Base-by-base conservation (phyloP, 1,139 yeast species). In the Blastobotrys indianensis region DNA sequence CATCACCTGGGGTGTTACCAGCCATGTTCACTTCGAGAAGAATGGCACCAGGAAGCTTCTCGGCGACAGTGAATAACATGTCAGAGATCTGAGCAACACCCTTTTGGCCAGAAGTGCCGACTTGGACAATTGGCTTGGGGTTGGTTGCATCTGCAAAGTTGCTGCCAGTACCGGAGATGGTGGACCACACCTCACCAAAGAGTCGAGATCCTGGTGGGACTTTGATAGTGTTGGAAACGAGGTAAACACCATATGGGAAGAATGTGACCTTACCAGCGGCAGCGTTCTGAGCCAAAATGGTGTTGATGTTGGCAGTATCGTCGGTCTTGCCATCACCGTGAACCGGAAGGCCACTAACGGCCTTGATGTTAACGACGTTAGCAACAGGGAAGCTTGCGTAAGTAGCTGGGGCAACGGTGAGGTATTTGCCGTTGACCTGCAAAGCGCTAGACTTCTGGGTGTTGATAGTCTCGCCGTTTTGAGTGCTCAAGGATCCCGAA, bases 151-250 rank as follows among this genome's bases (percentile, higher is more conserved):
- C 38, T 3, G 49, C 39, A 25, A 48, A 48, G n/a, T 29, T 30
- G 10, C 32, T 11, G 11, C 51, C 51, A 2, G 37, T 29, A 9
- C 47, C 51, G 30, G 38, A 41, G 10, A 48, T 31, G n/a, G 46
- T 45, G 10, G 47, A 39, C 46, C 48, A 47, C 12, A 44, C 51
- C 25, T 48, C 51, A 16, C 51, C 51, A 15, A 48, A 49, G 10
- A 48, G 30, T 39, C 37, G 37, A 16, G 42, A 36, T 6, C 51
- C 51, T 6, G 51, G 40, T n/a, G 51, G 51, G n/a, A 48, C 23
- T 3, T 11, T 20, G 30, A 48, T 20, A 8, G 51, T 48, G 32
- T 42, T 37, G 25, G 45, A 46, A 5, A 46, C 45, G 16, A 48
- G 34, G 29, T 48, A 48, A 10, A 44, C 41, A 25, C 51, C 51